These are phyloP conservation scores for Claviceps paspali DNA, from an alignment of 2,329 filamentous ascomycete species.

Conservation along the genomic window DNA sequence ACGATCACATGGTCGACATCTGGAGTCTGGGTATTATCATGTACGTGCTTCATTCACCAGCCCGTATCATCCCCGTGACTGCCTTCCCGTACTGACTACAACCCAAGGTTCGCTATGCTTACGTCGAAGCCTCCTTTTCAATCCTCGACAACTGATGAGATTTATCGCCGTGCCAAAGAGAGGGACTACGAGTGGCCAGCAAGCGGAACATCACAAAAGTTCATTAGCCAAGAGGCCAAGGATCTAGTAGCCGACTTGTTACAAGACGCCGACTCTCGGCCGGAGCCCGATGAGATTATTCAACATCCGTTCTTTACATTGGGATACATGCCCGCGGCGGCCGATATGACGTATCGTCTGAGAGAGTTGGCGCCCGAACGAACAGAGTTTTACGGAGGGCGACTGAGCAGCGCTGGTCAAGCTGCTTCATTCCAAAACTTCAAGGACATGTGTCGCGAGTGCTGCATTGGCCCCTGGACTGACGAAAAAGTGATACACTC, in stretches of 20 bases:
- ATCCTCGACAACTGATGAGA: slow-evolving; percentile 74
- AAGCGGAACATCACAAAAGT: slow-evolving; percentile 47
- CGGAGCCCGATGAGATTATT: slow-evolving; percentile 63
- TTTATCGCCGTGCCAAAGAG: slow-evolving; percentile 56
- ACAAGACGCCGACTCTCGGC: slow-evolving; percentile 58
- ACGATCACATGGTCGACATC: slow-evolving; percentile 95
- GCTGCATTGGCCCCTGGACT: slow-evolving; percentile 42
- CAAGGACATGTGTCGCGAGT: slow-evolving; percentile 40
- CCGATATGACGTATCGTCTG: slow-evolving; percentile 43
- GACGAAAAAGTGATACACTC: slow-evolving; percentile 31
- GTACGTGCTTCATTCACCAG: no score
- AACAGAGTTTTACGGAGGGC: slow-evolving; percentile 40
- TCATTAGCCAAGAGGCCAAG: slow-evolving; percentile 61
- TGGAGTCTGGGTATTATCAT: slow-evolving; percentile 98
- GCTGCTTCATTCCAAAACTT: slow-evolving; percentile 35
- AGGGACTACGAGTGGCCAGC: slow-evolving; percentile 71
- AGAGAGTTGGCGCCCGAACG: slow-evolving; percentile 41
- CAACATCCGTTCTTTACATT: slow-evolving; percentile 66
- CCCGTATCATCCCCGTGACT: no score
- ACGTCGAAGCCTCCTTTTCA: slow-evolving; percentile 95
- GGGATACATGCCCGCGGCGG: slow-evolving; percentile 52
- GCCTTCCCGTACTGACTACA: slow-evolving; percentile 1
- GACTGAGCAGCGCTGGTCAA: slow-evolving; percentile 29
- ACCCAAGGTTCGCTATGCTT: slow-evolving; percentile 72
- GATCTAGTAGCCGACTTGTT: slow-evolving; percentile 65